Evolutionary conservation across 1,284 basidiomycete species (phyloP).

Genomic region (Bondarzewia mesenterica): DNA sequence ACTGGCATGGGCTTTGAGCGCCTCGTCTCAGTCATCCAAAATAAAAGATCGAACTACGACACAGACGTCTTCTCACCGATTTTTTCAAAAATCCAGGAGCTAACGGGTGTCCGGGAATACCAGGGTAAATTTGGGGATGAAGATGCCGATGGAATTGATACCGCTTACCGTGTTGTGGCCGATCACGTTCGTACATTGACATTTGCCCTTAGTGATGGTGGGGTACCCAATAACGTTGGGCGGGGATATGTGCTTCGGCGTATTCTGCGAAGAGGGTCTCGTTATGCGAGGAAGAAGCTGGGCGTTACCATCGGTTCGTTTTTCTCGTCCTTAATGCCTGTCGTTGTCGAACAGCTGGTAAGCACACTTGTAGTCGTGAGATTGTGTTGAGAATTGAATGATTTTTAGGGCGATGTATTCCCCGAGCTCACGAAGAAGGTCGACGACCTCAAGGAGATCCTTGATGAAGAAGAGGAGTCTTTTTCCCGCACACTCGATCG

Average conservation of each 20-base stretch:
- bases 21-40: constrained; percentile 89
- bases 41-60: constrained; percentile 94
- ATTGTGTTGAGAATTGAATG: background rate
- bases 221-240: constrained; percentile 93
- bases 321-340: constrained; percentile 89
- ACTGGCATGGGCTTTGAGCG: constrained; percentile 99
- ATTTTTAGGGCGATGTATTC: constrained; percentile 72
- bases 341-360: constrained; percentile 86
- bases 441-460: constrained; percentile 87
- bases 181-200: constrained; percentile 96
- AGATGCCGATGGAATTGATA: constrained; percentile 92
- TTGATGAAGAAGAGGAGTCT: constrained; percentile 96
- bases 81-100: constrained; percentile 81
- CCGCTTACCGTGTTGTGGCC: constrained; percentile 94
- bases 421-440: constrained; percentile 87
- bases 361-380: constrained; percentile 13
- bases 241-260: constrained; percentile 93
- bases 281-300: constrained; percentile 94
- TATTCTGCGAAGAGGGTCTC: constrained; percentile 86
- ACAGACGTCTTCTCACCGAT: constrained; percentile 93
- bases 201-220: constrained; percentile 94
- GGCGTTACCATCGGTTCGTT: constrained; percentile 92
- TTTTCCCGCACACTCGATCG: constrained; percentile 95
- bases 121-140: constrained; percentile 89
- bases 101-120: constrained; percentile 87